Base-by-base conservation (phyloP, 805 yeast genomes). In the Ogataea angusta region DNA sequence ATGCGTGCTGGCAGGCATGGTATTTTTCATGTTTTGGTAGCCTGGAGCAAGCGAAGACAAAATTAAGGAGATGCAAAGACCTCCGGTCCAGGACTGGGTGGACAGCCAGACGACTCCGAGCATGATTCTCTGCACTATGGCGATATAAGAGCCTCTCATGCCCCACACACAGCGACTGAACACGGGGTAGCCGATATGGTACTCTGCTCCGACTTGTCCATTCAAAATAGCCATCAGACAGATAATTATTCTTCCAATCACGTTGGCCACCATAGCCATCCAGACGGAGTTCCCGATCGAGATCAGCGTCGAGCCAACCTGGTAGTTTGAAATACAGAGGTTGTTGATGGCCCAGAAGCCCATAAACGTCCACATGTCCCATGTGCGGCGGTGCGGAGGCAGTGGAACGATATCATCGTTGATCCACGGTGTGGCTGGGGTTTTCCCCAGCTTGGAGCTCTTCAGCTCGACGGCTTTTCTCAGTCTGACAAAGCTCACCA, bases 111-210 rank as follows among this genome's bases (percentile, higher is more conserved):
- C 70, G 17, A 68, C 62, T 33, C 72, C 67, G 18, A 73, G 57
- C 34, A 70, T 62, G 36, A 69, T 63, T 53, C 80, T 59, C 41
- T 67, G 66, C 5, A 64, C 44, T 32, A 75, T 60, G 10, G 72
- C 73, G 21, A 72, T 42, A 36, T 54, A 60, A 4, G 75, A 63
- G 3, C 79, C 77, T 36, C 60, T 53, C 41, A 73, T 61, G 2
- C 80, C 80, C 60, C 68, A 74, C 1, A 69, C 56, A 36, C 63
- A 63, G 28, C 80, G 56, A 13, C 66, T 60, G 38, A 62, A 62
- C 10, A 75, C 63, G 5, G 78, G 68, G 49, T 64, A 75, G 0
- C 79, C 78, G 38, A 75, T 64, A 47, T 73, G 76, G 62, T 69
- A 73, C 34, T 73, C 69, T 7, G 60, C 53, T 21, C 82, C 82